Base-by-base conservation (phyloP, 352 stramenopile genomes). In the Phytophthora ohioensis region DNA sequence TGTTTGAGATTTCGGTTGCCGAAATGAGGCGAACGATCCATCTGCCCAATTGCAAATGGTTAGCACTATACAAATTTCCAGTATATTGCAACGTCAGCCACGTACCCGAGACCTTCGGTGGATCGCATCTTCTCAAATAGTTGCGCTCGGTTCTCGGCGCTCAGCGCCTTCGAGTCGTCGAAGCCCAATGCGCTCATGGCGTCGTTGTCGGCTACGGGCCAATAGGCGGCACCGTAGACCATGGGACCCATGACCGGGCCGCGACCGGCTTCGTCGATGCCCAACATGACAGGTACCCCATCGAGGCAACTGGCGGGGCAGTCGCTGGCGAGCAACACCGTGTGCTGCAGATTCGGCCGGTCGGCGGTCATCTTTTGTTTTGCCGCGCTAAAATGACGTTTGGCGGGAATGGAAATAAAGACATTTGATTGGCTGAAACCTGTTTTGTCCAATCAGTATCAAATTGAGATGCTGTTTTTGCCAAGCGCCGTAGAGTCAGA, bases 111-210 rank as follows among this genome's bases (percentile, higher is more conserved):
- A 8, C 80, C 68, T 13, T 81, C 63, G 10, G 85, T 94, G 9
- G 66, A 78, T 31, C 84, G 92, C 76, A 96, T 97, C 71, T 97
- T 87, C 15, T 94, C 75, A 58, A 98, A 98, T 39, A 99, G 78
- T 36, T 69, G 67, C 42, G 93, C 87, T 58, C 97, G 84, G 53
- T 81, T 95, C 64, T 97, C 92, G 32, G 91, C 79, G 15, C 81
- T 93, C 15, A 98, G 64, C 64, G 89, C 87, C 79, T 99, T 99
- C 30, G 96, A 99, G 85, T 99, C 97, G 68, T 98, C 92, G 61
- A 99, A 98, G 51, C 87, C 94, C 60, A 92, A 77, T 2, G 88
- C 82, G 60, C 79, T 79, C 81, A 99, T 98, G 43, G 72, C 71
- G 47, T 83, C 75, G 84, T 92, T 77, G 61, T 87, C 69, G 54